Base-by-base conservation (phyloP, 176 grass and related monocot genomes). In the Saccharum spontaneum region DNA sequence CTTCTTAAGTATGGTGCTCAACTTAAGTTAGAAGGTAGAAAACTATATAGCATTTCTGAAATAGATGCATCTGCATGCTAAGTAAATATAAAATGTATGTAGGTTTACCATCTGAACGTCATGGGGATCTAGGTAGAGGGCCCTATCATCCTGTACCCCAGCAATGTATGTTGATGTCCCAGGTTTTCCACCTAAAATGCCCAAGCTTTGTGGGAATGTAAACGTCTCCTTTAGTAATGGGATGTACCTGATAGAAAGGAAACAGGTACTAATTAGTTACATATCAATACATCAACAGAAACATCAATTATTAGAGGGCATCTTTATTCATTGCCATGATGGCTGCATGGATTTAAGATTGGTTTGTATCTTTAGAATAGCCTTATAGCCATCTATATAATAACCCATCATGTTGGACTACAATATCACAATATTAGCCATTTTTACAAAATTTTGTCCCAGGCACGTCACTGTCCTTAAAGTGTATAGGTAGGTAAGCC, bases 131-230 rank as follows among this genome's bases (percentile, higher is more conserved):
- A 99, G 87, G 82, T 97, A 99, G 41, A 99, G 79, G 9, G 92
- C 94, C 44, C 90, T 97, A 71, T 99, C 94, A 64, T 99, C 97
- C 73, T 99, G 94, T 74, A 99, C 75, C n/a, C 97, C 97, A 75
- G 90, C 92, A 80, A 99, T 92, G 73, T 97, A 99, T 74, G 97
- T 99, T 72, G 97, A 99, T 26, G 90, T 79, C 55, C 97, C 97
- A 74, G 97, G 97, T 84, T 92, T 99, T 78, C 97, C 97, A 86
- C 97, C 94, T 84, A 99, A 86, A 92, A 99, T 99, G 37, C 97
- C 97, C 67, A 99, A 88, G 87, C 97, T 94, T 72, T 99, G 97
- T 28, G 97, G 97, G 87, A 99, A 99, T 75, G 65, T 97, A 83
- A 99, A 94, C 22, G 94, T 99, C 89, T 99, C 94, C 87, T 82